Evolutionary conservation across 805 yeast genomes (phyloP), one percentile per base, ranked within the genome.

Genomic region (Nakazawaea holstii): DNA sequence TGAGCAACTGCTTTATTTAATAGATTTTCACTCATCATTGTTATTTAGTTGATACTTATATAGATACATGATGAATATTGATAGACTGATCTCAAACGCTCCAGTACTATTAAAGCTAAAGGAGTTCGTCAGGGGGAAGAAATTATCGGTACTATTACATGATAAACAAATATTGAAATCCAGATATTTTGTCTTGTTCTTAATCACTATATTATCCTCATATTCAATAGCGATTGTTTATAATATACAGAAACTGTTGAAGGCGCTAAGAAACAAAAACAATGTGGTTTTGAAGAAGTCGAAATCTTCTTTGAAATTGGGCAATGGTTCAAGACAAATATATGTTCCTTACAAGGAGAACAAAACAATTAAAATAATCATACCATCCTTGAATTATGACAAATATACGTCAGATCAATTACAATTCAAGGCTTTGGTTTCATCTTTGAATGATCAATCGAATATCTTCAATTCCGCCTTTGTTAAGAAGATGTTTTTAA

Each of bases 401-500:
- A 67, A 59, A 52, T 76, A 74, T 54, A 82, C 80, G 46, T 78
- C 79, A 7, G 82, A 79, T 58, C 74, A 74, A 57, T 72, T 78
- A 48, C 57, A 73, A 17, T 77, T 77, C 55, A 79, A 77, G 58
- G 69, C 69, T 52, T 76, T 69, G 53, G 57, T 55, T 31, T 45
- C 59, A 48, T 59, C 59, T 47, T 60, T 54, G 49, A 8, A 36
- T 68, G 61, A 50, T 60, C 24, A 35, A 31, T 26, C 31, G 11
- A 33, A 40, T 14, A 27, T 43, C 1, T 33, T 32, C 8, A 77
- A 82, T 58, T 82, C 88, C 26, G 76, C 76, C 55, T 87, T 89
- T 56, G 64, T 87, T 50, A 79, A 79, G 51, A 95, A 90, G 67
- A 67, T 89, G 53, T 68, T 70, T 35, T 85, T 91, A 31, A 77